These are phyloP conservation scores for Achlya hypogyna DNA, from an alignment of 352 stramenopile species.

Conservation along the genomic window DNA sequence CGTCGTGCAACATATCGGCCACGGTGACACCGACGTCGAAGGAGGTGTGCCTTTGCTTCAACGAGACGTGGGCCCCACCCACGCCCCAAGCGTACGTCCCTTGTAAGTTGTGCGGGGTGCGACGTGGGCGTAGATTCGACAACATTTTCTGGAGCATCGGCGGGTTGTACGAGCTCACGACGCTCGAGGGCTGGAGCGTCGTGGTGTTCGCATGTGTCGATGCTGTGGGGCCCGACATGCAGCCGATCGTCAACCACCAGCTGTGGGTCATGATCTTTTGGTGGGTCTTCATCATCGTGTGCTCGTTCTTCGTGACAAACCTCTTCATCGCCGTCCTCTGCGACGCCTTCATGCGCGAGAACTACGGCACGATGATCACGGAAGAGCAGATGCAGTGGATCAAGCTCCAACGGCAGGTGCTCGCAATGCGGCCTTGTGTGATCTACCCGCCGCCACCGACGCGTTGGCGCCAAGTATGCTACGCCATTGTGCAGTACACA, in stretches of 20 bases:
- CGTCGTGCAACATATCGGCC: slow-evolving; percentile 21
- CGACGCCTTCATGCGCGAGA: slow-evolving; percentile 92
- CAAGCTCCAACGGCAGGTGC: slow-evolving; percentile 55
- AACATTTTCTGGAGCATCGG: slow-evolving; percentile 73
- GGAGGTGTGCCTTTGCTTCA: slow-evolving; percentile 62
- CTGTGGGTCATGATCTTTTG: slow-evolving; percentile 84
- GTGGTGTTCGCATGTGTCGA: slow-evolving; percentile 89
- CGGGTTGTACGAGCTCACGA: slow-evolving; percentile 90
- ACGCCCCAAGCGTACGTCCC: slow-evolving; percentile 42
- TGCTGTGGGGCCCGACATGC: slow-evolving; percentile 83
- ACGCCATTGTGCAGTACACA: slow-evolving; percentile 46
- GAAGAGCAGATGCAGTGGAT: slow-evolving; percentile 88
- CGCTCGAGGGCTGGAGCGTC: slow-evolving; percentile 88
- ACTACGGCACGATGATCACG: slow-evolving; percentile 37
- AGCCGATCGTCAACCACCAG: slow-evolving; percentile 84
- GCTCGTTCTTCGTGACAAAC: slow-evolving; percentile 90
- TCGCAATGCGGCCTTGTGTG: slow-evolving; percentile 55
- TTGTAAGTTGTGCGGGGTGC: slow-evolving; percentile 80
- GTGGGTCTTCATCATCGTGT: slow-evolving; percentile 20
- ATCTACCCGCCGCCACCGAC: slow-evolving; percentile 43
- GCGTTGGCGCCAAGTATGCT: slow-evolving; percentile 40
- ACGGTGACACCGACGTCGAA: slow-evolving; percentile 55
- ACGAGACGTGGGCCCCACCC: slow-evolving; percentile 34
- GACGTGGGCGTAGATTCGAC: slow-evolving; percentile 47
- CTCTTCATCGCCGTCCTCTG: slow-evolving; percentile 92